These are phyloP conservation scores for Neurospora tetrasperma DNA, from an alignment of 495 filamentous ascomycete genomes.

Conservation along the genomic window DNA sequence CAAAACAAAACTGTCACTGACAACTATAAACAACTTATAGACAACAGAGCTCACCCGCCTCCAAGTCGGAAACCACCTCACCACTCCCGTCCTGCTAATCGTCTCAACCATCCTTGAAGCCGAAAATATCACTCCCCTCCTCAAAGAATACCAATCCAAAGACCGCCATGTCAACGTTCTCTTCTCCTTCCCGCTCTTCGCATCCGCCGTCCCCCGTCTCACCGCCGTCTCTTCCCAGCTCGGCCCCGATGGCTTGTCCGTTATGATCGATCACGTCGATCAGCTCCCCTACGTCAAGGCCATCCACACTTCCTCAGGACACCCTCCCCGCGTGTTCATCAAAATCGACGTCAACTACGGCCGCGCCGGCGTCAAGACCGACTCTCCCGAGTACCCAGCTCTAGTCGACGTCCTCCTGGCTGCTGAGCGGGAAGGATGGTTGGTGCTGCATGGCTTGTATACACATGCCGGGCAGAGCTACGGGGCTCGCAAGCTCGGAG, in stretches of 20 bases:
- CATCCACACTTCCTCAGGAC: constrained; percentile 28
- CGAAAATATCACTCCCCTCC: constrained; percentile 53
- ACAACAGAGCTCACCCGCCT: constrained; percentile 63
- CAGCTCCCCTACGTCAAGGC: constrained; percentile 42
- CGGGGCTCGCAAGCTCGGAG: constrained; percentile 35
- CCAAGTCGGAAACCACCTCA: constrained; percentile 51
- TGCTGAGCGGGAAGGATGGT: constrained; percentile 27
- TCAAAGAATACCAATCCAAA: constrained; percentile 44
- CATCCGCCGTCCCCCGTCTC: constrained; percentile 50
- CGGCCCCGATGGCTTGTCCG: constrained; percentile 43
- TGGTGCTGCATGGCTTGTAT: constrained; percentile 56
- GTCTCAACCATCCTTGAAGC: constrained; percentile 73
- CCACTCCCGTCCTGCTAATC: constrained; percentile 51
- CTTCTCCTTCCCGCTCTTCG: constrained; percentile 64
- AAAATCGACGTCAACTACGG: constrained; percentile 73
- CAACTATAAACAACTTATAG: background rate
- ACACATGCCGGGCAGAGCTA: constrained; percentile 75
- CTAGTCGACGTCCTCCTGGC: constrained; percentile 42
- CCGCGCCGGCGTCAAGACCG: constrained; percentile 57
- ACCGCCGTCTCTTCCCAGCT: constrained; percentile 38
- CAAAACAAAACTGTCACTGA: background rate
- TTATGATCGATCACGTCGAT: constrained; percentile 64
- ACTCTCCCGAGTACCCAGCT: constrained; percentile 37
- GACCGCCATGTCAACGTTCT: constrained; percentile 55
- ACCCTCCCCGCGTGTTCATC: constrained; percentile 49